phyloP scores from a whole-genome alignment of 768 basidiomycete species.

The Lactarius akahatsu region DNA sequence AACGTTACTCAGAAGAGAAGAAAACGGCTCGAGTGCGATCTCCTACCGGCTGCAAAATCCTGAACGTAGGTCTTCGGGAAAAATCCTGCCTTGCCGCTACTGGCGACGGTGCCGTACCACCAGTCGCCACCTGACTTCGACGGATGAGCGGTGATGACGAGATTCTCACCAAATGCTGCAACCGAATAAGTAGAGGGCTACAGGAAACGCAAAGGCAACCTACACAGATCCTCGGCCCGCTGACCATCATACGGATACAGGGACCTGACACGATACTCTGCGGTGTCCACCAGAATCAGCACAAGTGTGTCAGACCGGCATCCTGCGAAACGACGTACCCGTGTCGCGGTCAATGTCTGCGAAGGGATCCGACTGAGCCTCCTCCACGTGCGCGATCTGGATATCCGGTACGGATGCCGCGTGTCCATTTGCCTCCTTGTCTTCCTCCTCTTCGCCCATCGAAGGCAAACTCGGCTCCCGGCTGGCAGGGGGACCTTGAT shows the following conservation, averaged over 20 bases:
- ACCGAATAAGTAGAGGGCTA: conserved; percentile 22
- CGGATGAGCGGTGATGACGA: conserved; percentile 76
- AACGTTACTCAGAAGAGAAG: conserved; percentile 13
- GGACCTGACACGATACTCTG: conserved; percentile 75
- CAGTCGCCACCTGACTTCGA: conserved; percentile 86
- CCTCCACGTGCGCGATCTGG: conserved; percentile 48
- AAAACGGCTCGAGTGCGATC: conserved; percentile 7
- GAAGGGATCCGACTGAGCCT: conserved; percentile 48
- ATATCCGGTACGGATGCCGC: conserved; percentile 52
- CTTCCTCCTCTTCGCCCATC: conserved; percentile 63
- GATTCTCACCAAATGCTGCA: conserved; percentile 76
- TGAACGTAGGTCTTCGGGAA: conserved; percentile 91
- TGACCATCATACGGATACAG: conserved; percentile 86
- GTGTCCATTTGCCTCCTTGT: conserved; percentile 35
- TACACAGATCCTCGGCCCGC: conserved; percentile 84
- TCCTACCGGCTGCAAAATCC: conserved; percentile 64
- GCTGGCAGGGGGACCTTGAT: conserved; percentile 45
- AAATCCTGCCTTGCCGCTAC: conserved; percentile 71
- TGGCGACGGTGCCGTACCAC: conserved; percentile 83
- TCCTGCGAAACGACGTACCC: conserved; percentile 42
- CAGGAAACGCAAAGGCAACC: conserved; percentile 35
- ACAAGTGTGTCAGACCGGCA: not conserved
- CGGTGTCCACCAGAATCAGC: conserved; percentile 18
- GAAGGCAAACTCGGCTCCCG: conserved; percentile 46
- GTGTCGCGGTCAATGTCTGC: conserved; percentile 69